Percentiles rank a stretch among this genome's conserved stretches.
These are phyloP conservation scores for Apiospora pterosperma DNA, from an alignment of 2,329 filamentous ascomycete species.

Conservation along the genomic window DNA sequence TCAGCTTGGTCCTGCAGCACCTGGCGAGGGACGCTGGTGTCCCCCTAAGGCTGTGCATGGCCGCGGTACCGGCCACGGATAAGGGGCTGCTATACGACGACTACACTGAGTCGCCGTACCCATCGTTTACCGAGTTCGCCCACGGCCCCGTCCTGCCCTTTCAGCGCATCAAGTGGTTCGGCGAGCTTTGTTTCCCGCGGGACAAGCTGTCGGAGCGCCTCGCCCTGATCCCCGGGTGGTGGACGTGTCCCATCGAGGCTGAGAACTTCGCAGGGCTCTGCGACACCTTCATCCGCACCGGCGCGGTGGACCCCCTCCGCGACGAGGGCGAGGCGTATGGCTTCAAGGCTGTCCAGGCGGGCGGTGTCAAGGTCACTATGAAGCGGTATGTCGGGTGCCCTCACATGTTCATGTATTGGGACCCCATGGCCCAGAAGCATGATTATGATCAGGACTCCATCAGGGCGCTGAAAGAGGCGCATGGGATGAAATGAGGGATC, in stretches of 20 bases:
- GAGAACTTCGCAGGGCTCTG: constrained; percentile 28
- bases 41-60: constrained; percentile 30
- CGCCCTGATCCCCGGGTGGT: constrained; percentile 30
- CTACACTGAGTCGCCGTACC: constrained; percentile 31
- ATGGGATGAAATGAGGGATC: constrained; percentile 14
- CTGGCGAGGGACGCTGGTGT: constrained; percentile 34
- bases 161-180: constrained; percentile 31
- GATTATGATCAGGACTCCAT: constrained; percentile 31
- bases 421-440: constrained; percentile 22
- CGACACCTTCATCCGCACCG: constrained; percentile 31
- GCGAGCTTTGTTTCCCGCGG: constrained; percentile 22
- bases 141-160: constrained; percentile 31
- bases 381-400: constrained; percentile 45
- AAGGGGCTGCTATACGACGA: constrained; percentile 24
- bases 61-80: constrained; percentile 27
- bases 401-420: constrained; percentile 41
- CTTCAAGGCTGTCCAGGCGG: constrained; percentile 36
- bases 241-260: constrained; percentile 28
- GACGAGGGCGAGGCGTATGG: constrained; percentile 49
- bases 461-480: constrained; percentile 25
- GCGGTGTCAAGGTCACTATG: constrained; percentile 38
- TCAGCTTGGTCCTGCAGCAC: constrained; percentile 32
- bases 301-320: constrained; percentile 37
- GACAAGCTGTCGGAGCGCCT: constrained; percentile 21
- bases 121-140: constrained; percentile 31